phyloP scores from a whole-genome alignment of 192 early-diverging fungal species.

The Cladochytrium replicatum region DNA sequence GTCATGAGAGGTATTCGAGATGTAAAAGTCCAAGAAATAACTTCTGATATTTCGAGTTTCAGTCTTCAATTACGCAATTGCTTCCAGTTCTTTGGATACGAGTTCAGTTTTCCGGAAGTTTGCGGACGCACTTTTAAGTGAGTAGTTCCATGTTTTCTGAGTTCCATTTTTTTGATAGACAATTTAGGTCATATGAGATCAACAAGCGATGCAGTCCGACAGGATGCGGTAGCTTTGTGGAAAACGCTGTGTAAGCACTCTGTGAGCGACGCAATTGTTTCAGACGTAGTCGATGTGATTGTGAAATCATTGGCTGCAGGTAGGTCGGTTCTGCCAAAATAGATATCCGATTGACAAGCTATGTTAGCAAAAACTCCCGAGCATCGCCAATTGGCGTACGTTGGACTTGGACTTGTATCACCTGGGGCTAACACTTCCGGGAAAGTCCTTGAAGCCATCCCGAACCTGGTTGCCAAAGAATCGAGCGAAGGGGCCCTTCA shows the following conservation, averaged over 20 bases:
- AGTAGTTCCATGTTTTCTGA: too few species aligned
- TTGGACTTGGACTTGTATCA: constrained; percentile 33
- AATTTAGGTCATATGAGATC: constrained; percentile 52
- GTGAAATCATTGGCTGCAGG: constrained; percentile 41
- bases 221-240: constrained; percentile 51
- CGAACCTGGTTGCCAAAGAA: constrained; percentile 65
- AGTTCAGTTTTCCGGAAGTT: constrained; percentile 50
- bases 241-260: constrained; percentile 38
- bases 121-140: constrained; percentile 49
- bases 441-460: constrained; percentile 49
- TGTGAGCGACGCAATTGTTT: constrained; percentile 39
- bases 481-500: constrained; percentile 56
- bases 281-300: constrained; percentile 50
- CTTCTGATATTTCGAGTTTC: constrained; percentile 11
- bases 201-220: constrained; percentile 45
- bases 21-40: background rate
- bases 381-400: constrained; percentile 56
- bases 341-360: too few species aligned
- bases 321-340: too few species aligned
- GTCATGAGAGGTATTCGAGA: constrained; percentile 57
- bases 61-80: constrained; percentile 44
- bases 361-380: too few species aligned
- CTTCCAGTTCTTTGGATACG: constrained; percentile 49
- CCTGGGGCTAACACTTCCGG: constrained; percentile 26
- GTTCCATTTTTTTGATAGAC: too few species aligned